Evolutionary conservation across 805 yeast genomes (phyloP), one percentile per base, ranked within the genome.

Genomic region (Yarrowia divulgata): DNA sequence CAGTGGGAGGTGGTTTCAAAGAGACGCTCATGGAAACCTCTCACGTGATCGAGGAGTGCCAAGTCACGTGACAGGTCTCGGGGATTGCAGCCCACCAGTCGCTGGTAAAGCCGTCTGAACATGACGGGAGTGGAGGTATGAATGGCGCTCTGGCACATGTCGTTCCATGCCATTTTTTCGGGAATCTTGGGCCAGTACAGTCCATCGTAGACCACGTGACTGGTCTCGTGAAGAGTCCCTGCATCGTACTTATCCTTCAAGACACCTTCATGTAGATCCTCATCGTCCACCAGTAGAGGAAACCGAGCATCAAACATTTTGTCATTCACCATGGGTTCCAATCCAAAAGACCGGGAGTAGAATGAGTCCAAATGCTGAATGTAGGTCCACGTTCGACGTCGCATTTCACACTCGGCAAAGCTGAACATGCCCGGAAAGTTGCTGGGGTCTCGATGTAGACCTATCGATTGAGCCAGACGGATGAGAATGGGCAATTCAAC

Each of bases 331-430:
- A 63, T 63, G 23, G 68, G 68, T 23, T 63, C 68, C 3, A 63
- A 35, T 3, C 68, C 68, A 8, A 63, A 63, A 1, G 68, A 63
- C 1, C 68, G 46, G 2, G 68, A 63, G 16, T 63, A 63, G 23
- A 63, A 63, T 12, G 68, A 63, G 48, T 63, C 68, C 46, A 63
- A 9, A 9, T 63, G 68, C 34, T 63, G 68, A 4, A 63, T 19
- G 29, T 63, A 63, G n/a, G 48, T 29, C 68, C 68, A 63, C n/a
- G 68, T 49, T 48, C 68, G 19, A 8, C 68, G 14, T 48, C 68
- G 16, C 68, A 63, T 63, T 48, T 63, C 68, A 13, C 68, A 63
- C 12, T 63, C 57, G 46, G 68, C 55, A 48, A 63, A 63, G 8
- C 57, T 37, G 13, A 63, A 63, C 68, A 63, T 63, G 35, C 57